Evolutionary conservation across 192 early-diverging fungal genomes (phyloP), one percentile per base, ranked within the genome.

Genomic region (Haplosporangium gracile): DNA sequence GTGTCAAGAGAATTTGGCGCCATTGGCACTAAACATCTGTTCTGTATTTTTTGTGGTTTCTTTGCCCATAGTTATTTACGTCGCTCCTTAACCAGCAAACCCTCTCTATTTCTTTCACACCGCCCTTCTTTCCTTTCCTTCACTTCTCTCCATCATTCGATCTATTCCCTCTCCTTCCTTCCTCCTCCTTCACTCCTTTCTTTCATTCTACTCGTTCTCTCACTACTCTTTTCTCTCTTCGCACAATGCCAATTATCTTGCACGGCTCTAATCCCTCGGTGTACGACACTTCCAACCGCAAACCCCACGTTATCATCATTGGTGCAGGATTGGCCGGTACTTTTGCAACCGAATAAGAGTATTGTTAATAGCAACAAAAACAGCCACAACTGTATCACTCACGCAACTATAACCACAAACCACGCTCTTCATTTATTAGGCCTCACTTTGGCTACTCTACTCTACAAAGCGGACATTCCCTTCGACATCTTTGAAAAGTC

Each of bases 401-500:
- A 63, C 26, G 0, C 57, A 11, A 63, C 24, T 5, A 63, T 11
- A 11, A n/a, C n/a, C n/a, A n/a, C n/a, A n/a, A n/a, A n/a, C n/a
- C n/a, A n/a, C n/a, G n/a, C 26, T 7, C 57, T 63, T 57, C 8
- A 6, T 15, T 57, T 57, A n/a, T n/a, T n/a, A 63, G 57, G 57
- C 26, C 9, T 63, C 7, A 63, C 57, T 26, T 63, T 63, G 26
- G 57, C 57, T 6, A 7, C n/a, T 10, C 22, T 63, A 20, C 57
- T 63, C 6, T 26, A 63, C 9, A 63, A 63, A 26, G 57, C 57
- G 8, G 57, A 10, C 0, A 63, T 63, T 7, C 57, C 57, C 3
- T 63, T 63, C n/a, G 26, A 63, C 57, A 63, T 63, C n/a, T 63
- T 63, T 63, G 57, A 63, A 63, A 63, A 63, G 26, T 63, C 57